Evolutionary conservation across 2,329 filamentous ascomycete species (phyloP), one percentile per base, ranked within the genome.

Genomic region (Colletotrichum orbiculare): DNA sequence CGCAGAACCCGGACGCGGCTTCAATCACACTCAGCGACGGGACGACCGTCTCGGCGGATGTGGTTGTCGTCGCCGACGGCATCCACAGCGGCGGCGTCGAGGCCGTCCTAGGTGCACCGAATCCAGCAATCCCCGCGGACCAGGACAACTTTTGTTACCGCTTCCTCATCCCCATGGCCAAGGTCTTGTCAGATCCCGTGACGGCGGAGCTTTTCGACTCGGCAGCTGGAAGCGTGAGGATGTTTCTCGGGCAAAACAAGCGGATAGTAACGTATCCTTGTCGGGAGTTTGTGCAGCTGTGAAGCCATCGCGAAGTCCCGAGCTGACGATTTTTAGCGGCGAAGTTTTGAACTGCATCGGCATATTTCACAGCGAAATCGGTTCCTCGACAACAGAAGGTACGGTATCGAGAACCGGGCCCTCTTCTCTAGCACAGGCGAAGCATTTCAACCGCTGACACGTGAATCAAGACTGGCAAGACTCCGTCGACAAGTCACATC

Each of bases 41-140:
- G 2, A 47, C 69, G 2, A 63, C 67, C 6, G 64, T 77, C 10
- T 52, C 54, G 4, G 73, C 71, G 13, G 79, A 83, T 57, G 63
- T 83, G 2, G 74, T 83, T 9, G 72, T 84, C n/a, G 80, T 77
- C 2, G 81, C 81, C 3, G 81, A 84, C 65, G 82, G 82, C 8
- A 71, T 81, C 6, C 79, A 81, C 57, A 77, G 75, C 13, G 57
- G 66, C 10, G 77, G 71, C 10, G 67, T 72, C 6, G 71, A 75
- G 56, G 65, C 68, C 8, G 66, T 78, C 10, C 63, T 75, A 6
- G 75, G 74, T n/a, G 60, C 66, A 12, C 55, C 68, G n/a, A 74
- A 73, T 53, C 68, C 67, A 2, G 71, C 74, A 1, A 64, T 71
- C n/a, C 66, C 71, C 6, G 72, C 73, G 7, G 55, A 68, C 4